phyloP scores from a whole-genome alignment of 2,329 filamentous ascomycete species.

The Phialophora macrospora region DNA sequence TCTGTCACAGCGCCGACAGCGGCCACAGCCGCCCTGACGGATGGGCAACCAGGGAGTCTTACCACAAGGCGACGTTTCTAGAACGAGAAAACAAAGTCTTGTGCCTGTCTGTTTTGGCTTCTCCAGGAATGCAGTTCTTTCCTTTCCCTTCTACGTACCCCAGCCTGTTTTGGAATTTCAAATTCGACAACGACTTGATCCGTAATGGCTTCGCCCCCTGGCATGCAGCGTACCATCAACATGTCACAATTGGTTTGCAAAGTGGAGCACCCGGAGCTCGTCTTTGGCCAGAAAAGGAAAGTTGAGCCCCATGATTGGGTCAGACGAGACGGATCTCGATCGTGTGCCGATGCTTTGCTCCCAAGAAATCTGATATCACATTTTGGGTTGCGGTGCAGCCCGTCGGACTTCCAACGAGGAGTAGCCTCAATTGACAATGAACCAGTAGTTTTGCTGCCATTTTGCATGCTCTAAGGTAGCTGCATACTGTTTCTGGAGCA shows the following conservation, averaged over 20 bases:
- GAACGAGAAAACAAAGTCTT: background rate
- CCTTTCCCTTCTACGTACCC: background rate
- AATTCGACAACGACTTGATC: background rate
- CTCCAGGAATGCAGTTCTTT: background rate
- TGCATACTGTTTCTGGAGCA: background rate
- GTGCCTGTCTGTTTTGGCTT: background rate
- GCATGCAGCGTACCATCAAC: background rate
- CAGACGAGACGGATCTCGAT: conserved; percentile 13
- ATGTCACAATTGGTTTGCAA: background rate
- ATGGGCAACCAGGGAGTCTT: background rate
- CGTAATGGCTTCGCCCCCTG: background rate
- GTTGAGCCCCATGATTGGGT: conserved; percentile 11
- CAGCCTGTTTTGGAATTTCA: background rate
- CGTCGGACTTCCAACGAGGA: conserved; percentile 6
- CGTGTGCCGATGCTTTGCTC: background rate
- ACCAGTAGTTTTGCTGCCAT: background rate
- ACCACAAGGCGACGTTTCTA: conserved; percentile 3
- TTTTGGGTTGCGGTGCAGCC: conserved; percentile 3
- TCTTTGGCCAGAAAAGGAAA: conserved; percentile 5
- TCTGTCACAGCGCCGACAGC: conserved; percentile 12
- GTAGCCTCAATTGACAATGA: background rate
- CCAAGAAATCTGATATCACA: conserved; percentile 18
- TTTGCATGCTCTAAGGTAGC: background rate
- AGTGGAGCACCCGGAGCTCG: background rate
- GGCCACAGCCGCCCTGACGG: conserved; percentile 13